These are phyloP conservation scores for Stephania yunnanensis DNA, from an alignment of 164 flowering plant genomes.

Conservation along the genomic window DNA sequence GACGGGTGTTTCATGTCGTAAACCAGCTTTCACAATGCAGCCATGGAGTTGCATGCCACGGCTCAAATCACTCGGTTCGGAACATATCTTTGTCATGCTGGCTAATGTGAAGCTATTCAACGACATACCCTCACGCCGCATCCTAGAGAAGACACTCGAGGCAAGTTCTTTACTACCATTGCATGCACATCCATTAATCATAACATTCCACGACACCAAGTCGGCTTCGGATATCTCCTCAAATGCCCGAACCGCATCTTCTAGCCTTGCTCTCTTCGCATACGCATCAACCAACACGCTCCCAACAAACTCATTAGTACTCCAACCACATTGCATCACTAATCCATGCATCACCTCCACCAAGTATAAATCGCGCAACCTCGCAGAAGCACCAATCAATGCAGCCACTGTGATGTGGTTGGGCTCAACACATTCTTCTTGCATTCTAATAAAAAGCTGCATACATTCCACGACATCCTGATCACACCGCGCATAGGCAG, in stretches of 20 bases:
- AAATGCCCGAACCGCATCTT: constrained; percentile 19
- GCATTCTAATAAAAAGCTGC: constrained; percentile 16
- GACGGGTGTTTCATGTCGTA: constrained; percentile 22
- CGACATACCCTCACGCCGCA: constrained; percentile 16
- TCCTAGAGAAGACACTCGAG: constrained; percentile 17
- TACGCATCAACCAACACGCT: constrained; percentile 24
- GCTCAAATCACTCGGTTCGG: constrained; percentile 19
- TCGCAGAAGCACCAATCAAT: constrained; percentile 13
- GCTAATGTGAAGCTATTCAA: constrained; percentile 28
- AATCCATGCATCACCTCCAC: constrained; percentile 22
- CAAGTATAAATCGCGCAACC: not conserved
- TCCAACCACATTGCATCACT: constrained; percentile 14
- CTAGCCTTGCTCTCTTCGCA: constrained; percentile 22
- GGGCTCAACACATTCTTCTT: constrained; percentile 15
- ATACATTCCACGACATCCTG: not conserved
- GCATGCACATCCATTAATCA: constrained; percentile 23
- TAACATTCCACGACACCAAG: constrained; percentile 28
- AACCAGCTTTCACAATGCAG: constrained; percentile 20
- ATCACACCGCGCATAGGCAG: not conserved
- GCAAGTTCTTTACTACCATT: constrained; percentile 21
- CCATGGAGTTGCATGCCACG: constrained; percentile 25
- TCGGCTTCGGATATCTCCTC: constrained; percentile 22
- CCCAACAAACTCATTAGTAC: constrained; percentile 25
- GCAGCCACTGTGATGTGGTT: constrained; percentile 18
- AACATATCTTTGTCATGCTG: constrained; percentile 23